Percentiles rank a stretch among this genome's conserved stretches.
phyloP scores from a whole-genome alignment of 139 green algal species.

The Chlamydomonas sp. region DNA sequence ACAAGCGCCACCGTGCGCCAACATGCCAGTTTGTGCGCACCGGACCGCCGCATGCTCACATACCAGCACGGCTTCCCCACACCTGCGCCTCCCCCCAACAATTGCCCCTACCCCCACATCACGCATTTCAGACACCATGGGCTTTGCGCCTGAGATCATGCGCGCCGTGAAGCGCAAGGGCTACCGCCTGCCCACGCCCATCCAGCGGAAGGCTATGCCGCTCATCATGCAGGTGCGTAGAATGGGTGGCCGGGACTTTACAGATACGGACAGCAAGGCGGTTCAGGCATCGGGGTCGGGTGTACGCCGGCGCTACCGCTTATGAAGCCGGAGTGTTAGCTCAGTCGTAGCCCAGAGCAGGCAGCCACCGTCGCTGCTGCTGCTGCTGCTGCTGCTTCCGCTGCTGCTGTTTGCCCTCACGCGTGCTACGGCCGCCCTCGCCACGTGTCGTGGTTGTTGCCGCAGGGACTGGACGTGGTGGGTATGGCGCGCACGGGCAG shows the following conservation, averaged over 20 bases:
- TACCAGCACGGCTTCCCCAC: background rate
- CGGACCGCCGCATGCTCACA: background rate
- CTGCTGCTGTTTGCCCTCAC: no score
- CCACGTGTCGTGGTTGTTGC: conserved; percentile 25
- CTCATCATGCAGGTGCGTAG: conserved; percentile 65
- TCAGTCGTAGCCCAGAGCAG: no score
- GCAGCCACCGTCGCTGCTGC: no score
- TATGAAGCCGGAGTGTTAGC: no score
- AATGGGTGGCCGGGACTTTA: no score
- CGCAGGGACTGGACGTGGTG: conserved; percentile 84
- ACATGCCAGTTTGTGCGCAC: background rate
- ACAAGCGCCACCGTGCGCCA: no score
- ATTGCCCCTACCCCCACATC: background rate
- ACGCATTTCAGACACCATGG: conserved; percentile 83
- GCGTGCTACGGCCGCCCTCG: no score
- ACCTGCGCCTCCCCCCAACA: background rate
- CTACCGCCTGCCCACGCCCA: conserved; percentile 95
- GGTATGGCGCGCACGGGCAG: conserved; percentile 95
- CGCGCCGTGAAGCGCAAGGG: conserved; percentile 90
- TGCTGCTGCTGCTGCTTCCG: no score
- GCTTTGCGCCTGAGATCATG: conserved; percentile 75
- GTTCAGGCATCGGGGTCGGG: no score
- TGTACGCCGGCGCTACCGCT: no score
- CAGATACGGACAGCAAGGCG: no score
- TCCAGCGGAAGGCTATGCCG: conserved; percentile 92